Conservation (phyloP, 495 filamentous ascomycete species). For the Chaetomium tenue region DNA sequence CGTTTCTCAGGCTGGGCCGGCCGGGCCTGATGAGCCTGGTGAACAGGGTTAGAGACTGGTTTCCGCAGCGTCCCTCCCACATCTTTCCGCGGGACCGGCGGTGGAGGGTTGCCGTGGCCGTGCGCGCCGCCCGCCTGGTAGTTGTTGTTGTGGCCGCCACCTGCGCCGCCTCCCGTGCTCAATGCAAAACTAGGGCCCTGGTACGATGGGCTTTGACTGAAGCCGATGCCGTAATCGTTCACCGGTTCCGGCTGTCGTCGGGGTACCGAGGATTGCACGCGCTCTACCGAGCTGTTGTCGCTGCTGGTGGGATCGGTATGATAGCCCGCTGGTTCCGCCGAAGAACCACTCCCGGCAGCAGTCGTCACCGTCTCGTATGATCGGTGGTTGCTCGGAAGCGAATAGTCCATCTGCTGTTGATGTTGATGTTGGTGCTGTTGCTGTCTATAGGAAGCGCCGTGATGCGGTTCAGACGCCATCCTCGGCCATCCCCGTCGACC, state of each 20-base stretch:
- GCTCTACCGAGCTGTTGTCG: constrained; percentile 85
- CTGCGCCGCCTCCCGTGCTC: constrained; percentile 10
- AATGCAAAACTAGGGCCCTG: constrained; percentile 41
- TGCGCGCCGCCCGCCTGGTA: constrained; percentile 17
- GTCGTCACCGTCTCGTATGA: constrained; percentile 81
- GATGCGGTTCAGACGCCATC: constrained; percentile 46
- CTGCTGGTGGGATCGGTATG: constrained; percentile 82
- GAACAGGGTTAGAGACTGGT: constrained; percentile 23
- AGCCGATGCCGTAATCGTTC: constrained; percentile 51
- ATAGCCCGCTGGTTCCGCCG: constrained; percentile 70
- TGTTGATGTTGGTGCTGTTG: constrained; percentile 32
- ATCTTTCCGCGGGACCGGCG: constrained; percentile 46
- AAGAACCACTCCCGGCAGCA: constrained; percentile 65
- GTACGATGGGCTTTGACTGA: constrained; percentile 38
- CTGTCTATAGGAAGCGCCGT: constrained; percentile 32
- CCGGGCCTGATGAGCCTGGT: constrained; percentile 41
- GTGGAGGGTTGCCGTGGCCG: constrained; percentile 26
- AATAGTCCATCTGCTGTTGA: constrained; percentile 49
- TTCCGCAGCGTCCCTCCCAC: constrained; percentile 35
- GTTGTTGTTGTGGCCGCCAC: constrained; percentile 13
- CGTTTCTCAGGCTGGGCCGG: constrained; percentile 61
- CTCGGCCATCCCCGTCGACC: constrained; percentile 49
- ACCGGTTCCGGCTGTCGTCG: constrained; percentile 45
- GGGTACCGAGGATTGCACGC: constrained; percentile 59
- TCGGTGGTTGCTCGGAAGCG: constrained; percentile 65